Base-by-base conservation (phyloP, 129 eudicot species). In the Erigeron canadensis region DNA sequence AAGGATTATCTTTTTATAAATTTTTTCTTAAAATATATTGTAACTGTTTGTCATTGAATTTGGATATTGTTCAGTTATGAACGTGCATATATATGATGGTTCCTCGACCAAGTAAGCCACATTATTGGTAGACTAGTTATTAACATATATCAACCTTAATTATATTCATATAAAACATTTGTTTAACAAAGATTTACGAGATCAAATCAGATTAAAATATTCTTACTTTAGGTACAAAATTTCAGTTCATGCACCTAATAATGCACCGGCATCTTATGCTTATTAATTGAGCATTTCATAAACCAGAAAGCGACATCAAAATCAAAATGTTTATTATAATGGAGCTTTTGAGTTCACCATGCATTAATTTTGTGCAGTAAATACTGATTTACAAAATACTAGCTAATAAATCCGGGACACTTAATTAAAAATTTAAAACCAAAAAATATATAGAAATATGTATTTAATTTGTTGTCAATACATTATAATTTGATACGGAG, bases 211-310 rank as follows among this genome's bases (percentile, higher is more conserved):
- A 69, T 53, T 53, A 38, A 53, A 51, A n/a, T 38, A 67, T 23
- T 67, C 7, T 47, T 69, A 69, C 16, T 69, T 54, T 8, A 37
- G 8, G 34, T 68, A 50, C 46, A 53, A 51, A 18, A 51, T 53
- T 65, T 42, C 50, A 69, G 74, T 69, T 69, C 63, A 69, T 69
- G 74, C 63, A 69, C 74, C 74, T 39, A 69, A 53, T 69, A 69
- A 39, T 53, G 51, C 74, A 69, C 74, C 63, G 63, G n/a, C 63
- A 18, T 18, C 63, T 34, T 53, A 45, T 45, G 17, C 70, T 65
- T 65, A 65, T 64, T 53, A 22, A 28, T 28, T 28, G 34, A 28
- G 34, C 34, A 28, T 28, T 28, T 28, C 34, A 1, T 28, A 28
- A 28, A 28, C 34, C 34, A 28, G 34, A 28, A 28, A 28, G 34